A percentile compares a stretch with the other conserved stretches of the same genome.
phyloP scores from a whole-genome alignment of 2,329 filamentous ascomycete genomes.

The Zymoseptoria passerinii region DNA sequence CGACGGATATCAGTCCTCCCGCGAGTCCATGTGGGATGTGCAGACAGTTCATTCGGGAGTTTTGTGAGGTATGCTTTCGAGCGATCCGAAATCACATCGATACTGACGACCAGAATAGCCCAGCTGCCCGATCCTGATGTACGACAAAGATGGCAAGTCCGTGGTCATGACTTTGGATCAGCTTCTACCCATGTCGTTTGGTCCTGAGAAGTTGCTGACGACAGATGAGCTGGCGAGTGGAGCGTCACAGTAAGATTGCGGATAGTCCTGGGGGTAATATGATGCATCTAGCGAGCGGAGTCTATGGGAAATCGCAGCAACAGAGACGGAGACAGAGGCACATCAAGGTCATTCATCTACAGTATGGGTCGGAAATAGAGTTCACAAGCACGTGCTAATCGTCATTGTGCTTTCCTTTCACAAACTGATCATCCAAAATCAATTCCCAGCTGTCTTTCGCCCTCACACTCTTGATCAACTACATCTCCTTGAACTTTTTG shows the following conservation, averaged over 20 bases:
- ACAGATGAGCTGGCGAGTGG: slow-evolving; percentile 21
- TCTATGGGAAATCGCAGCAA: not conserved
- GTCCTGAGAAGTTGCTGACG: slow-evolving; percentile 39
- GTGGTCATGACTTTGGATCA: slow-evolving; percentile 62
- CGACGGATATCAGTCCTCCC: slow-evolving; percentile 56
- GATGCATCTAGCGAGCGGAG: not conserved
- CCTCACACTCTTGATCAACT: not conserved
- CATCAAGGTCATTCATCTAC: not conserved
- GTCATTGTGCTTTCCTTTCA: not conserved
- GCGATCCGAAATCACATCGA: not conserved
- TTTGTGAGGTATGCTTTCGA: slow-evolving; percentile 30
- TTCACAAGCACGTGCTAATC: not conserved
- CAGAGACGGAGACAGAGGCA: not conserved
- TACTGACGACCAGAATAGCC: slow-evolving; percentile 13
- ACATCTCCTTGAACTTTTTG: not conserved
- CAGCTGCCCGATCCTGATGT: slow-evolving; percentile 77
- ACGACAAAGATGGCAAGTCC: slow-evolving; percentile 69
- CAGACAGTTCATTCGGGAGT: slow-evolving; percentile 61
- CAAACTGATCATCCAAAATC: not conserved
- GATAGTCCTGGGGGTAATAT: not conserved
- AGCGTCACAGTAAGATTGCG: slow-evolving; percentile 2
- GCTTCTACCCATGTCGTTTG: slow-evolving; percentile 46
- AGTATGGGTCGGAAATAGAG: not conserved
- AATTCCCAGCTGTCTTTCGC: not conserved
- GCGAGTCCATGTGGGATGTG: slow-evolving; percentile 84